phyloP scores from a whole-genome alignment of 164 flowering plant species.

The Sextonia rubra region DNA sequence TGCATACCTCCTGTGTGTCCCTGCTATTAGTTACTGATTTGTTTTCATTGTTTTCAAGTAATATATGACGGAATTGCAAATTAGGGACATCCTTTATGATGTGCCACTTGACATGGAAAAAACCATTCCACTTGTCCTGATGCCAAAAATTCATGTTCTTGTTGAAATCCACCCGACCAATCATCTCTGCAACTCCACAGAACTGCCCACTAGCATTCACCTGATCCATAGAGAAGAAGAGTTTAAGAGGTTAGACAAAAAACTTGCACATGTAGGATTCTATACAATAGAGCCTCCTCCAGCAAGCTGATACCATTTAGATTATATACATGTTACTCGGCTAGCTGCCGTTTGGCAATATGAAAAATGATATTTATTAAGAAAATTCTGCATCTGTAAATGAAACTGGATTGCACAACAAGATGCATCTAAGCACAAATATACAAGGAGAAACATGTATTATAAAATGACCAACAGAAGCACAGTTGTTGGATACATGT shows the following conservation, averaged over 20 bases:
- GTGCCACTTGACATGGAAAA: slow-evolving; percentile 81
- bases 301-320: neutral
- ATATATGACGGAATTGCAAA: slow-evolving; percentile 60
- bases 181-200: slow-evolving; percentile 85
- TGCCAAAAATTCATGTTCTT: slow-evolving; percentile 83
- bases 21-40: slow-evolving; percentile 78
- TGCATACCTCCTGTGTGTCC: slow-evolving; percentile 70
- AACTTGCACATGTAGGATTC: neutral
- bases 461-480: too few relatives aligned
- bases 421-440: neutral
- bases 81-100: slow-evolving; percentile 76
- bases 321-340: neutral
- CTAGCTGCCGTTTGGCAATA: neutral
- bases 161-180: slow-evolving; percentile 59
- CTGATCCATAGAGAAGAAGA: slow-evolving; percentile 23
- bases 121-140: slow-evolving; percentile 86
- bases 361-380: neutral
- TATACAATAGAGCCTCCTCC: neutral
- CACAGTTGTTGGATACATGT: too few relatives aligned
- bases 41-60: slow-evolving; percentile 67
- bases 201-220: slow-evolving; percentile 91
- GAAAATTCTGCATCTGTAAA: neutral
- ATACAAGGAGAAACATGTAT: too few relatives aligned
- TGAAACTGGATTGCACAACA: neutral
- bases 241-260: neutral